A percentile compares a stretch with the other conserved stretches of the same genome.
Conservation (phyloP, 352 stramenopile species). For the Phytophthora colocasiae region DNA sequence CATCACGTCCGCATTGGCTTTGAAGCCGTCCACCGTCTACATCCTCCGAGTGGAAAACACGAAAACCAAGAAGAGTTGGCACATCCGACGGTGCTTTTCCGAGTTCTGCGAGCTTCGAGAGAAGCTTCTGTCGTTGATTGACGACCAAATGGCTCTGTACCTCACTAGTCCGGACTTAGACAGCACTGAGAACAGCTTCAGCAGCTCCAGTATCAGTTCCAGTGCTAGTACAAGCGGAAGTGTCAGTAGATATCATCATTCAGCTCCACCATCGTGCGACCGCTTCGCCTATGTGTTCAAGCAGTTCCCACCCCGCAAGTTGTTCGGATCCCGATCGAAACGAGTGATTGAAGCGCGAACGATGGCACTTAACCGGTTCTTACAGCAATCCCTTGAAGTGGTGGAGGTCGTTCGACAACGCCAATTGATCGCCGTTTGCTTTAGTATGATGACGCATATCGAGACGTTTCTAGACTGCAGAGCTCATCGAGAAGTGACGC, state of each 20-base stretch:
- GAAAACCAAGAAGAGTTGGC: slow-evolving; percentile 54
- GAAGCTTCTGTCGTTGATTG: slow-evolving; percentile 67
- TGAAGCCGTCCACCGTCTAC: slow-evolving; percentile 83
- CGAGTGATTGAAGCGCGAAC: slow-evolving; percentile 74
- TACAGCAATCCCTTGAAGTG: slow-evolving; percentile 62
- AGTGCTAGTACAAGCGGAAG: slow-evolving; percentile 26
- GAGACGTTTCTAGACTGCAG: slow-evolving; percentile 69
- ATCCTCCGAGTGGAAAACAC: slow-evolving; percentile 67
- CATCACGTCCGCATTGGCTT: slow-evolving; percentile 71
- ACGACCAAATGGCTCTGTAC: slow-evolving; percentile 46
- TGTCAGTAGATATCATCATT: slow-evolving; percentile 29
- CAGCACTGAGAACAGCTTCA: slow-evolving; percentile 28
- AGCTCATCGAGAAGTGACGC: slow-evolving; percentile 33
- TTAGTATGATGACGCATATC: slow-evolving; percentile 74
- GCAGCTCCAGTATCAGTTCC: slow-evolving; percentile 20
- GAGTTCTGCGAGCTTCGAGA: slow-evolving; percentile 81
- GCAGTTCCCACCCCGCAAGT: slow-evolving; percentile 68
- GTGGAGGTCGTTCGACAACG: slow-evolving; percentile 63
- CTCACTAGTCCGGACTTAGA: slow-evolving; percentile 31
- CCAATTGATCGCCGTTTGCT: slow-evolving; percentile 74
- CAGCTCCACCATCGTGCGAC: slow-evolving; percentile 26
- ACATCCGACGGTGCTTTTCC: slow-evolving; percentile 74
- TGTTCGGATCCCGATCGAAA: slow-evolving; percentile 74
- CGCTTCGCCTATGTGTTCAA: slow-evolving; percentile 70
- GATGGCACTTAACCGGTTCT: slow-evolving; percentile 64